A percentile compares a stretch with the other conserved stretches of the same genome.
phyloP scores from a whole-genome alignment of 1,284 basidiomycete species.

The Rhizopogon hawkerae region DNA sequence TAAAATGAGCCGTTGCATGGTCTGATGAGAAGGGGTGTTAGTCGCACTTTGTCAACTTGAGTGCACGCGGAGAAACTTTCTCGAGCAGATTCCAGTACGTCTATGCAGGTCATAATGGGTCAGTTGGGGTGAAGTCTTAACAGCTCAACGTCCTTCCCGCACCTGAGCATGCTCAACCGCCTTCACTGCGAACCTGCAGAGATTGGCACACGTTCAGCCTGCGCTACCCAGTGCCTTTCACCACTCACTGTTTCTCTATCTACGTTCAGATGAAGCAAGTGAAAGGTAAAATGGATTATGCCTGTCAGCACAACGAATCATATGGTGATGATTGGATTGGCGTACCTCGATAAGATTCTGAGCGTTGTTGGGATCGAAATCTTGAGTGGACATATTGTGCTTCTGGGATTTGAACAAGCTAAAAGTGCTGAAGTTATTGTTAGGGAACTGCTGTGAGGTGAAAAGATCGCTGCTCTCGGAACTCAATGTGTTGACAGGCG shows the following conservation, averaged over 20 bases:
- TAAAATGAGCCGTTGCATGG: conserved; percentile 10
- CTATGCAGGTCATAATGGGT: conserved; percentile 34
- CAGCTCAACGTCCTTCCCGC: conserved; percentile 15
- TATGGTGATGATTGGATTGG: conserved; percentile 3
- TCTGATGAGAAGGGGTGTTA: conserved; percentile 1
- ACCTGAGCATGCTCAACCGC: conserved; percentile 95
- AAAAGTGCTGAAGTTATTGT: conserved; percentile 1
- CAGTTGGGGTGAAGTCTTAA: conserved; percentile 1
- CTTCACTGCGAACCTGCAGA: conserved; percentile 83
- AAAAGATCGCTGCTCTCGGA: conserved; percentile 52
- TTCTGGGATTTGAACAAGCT: conserved; percentile 5
- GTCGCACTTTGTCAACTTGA: conserved; percentile 75
- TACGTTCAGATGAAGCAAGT: conserved; percentile 25
- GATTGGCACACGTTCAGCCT: conserved; percentile 12
- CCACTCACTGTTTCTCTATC: conserved; percentile 92
- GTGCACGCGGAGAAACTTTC: conserved; percentile 67
- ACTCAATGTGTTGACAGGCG: conserved; percentile 34
- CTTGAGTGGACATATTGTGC: conserved; percentile 28
- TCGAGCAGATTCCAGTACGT: conserved; percentile 95
- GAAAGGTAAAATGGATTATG: not conserved
- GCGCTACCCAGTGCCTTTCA: conserved; percentile 1
- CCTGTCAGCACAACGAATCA: not conserved
- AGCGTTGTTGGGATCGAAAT: conserved; percentile 79
- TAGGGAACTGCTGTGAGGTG: not conserved
- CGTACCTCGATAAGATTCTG: conserved; percentile 82